Base-by-base conservation (phyloP, 305 asterid species). In the Fraxinus baroniana region DNA sequence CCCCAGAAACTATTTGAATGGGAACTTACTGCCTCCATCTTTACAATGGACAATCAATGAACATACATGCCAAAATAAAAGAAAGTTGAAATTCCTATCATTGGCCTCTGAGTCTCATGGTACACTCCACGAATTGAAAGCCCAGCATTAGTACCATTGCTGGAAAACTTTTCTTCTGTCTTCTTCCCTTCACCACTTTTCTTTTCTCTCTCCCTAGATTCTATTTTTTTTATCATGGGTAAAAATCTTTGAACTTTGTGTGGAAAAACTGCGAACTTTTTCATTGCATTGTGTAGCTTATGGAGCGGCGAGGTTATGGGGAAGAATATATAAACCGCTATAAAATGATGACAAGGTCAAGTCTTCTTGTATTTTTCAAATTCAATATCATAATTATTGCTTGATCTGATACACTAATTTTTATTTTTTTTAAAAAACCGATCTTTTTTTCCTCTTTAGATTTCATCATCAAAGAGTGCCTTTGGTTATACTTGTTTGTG, bases 381-480 rank as follows among this genome's bases (percentile, higher is more conserved):
- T 13, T 78, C 71, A 32, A 79, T 85, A 64, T 74, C 85, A 55
- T 20, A 78, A 78, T n/a, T 35, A 46, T 35, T 46, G 55, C 44
- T 46, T 79, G 37, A 79, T 85, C 30, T 76, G 81, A 82, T 81
- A 28, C 81, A 66, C 81, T 74, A 28, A 64, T 80, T 41, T 30
- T 71, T 74, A 22, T 85, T 85, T 71, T 37, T 39, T 39, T 6
- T 1, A 37, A 37, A 39, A 39, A 39, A 41, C 12, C n/a, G 17
- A 10, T 44, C 60, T 81, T 15, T 52, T 81, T 13, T 52, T 41
- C 76, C 17, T 83, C 36, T 71, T 78, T 86, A 96, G 99, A 84
- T 94, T 96, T 89, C 99, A 96, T 82, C 98, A 96, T 89, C 97
- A 91, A 88, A 92, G 99, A 88, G 98, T 96, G 77, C 99, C 99